Base-by-base conservation (phyloP, 352 stramenopile species). In the Globisporangium lucens region DNA sequence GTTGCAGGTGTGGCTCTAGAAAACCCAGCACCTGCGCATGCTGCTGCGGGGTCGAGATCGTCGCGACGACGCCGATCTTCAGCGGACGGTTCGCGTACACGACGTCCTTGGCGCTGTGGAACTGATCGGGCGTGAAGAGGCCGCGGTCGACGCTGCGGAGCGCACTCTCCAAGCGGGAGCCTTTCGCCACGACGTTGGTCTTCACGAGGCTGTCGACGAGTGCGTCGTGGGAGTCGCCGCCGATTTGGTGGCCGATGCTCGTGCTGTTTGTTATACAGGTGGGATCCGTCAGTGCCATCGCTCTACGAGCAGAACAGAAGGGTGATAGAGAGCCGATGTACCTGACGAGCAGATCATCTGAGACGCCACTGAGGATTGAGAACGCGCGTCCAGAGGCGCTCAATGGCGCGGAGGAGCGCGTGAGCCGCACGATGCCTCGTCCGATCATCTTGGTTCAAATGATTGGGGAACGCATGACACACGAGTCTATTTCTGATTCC, bases 21-120 rank as follows among this genome's bases (percentile, higher is more conserved):
- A 90, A 60, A 20, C 77, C 70, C 63, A 95, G 61, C 13, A 94
- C 86, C 69, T 93, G 82, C 33, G 88, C 88, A 55, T 95, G 88
- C 58, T 94, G 88, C 71, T 95, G 88, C 17, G 88, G 88, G 15
- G 88, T 95, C 38, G 88, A 95, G 61, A 95, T 95, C 9, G 88
- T 95, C 51, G 88, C 88, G 38, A 93, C 75, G 35, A 78, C 77
- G 6, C 80, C 86, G 70, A 95, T 93, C 63, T 89, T 89, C 30
- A 95, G 71, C 15, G 88, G 86, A 0, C 77, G 81, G 61, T 95
- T 95, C 20, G 79, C 78, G 58, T 95, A 95, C 66, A 77, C 73
- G 20, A 79, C 72, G 7, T 43, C 65, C 3, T 70, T 75, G 7
- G 70, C 36, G 13, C 71, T 65, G 7, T 52, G 46, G 30, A 78